Evolutionary conservation across 1,284 basidiomycete genomes (phyloP).

Genomic region (Porogramme epimiltina): DNA sequence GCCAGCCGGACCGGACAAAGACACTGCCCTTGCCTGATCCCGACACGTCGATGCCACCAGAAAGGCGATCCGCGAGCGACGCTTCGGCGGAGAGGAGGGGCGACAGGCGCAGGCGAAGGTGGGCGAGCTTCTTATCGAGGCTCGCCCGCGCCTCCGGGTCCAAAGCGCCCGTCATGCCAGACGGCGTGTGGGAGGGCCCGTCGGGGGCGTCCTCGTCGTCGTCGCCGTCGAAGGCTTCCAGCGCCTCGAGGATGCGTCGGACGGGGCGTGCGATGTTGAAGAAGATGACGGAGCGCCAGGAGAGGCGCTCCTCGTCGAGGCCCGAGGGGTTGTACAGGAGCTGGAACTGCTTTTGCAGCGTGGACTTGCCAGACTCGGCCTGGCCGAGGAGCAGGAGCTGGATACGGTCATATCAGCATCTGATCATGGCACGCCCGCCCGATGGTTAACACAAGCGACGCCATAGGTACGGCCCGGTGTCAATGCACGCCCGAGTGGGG

Average conservation of each 20-base stretch:
- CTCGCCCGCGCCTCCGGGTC: conserved; percentile 23
- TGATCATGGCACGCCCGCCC: no score
- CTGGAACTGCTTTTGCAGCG: conserved; percentile 84
- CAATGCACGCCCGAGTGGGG: no score
- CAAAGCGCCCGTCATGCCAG: conserved; percentile 15
- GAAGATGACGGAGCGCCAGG: conserved; percentile 83
- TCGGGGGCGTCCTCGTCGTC: conserved; percentile 44
- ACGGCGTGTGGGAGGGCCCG: conserved; percentile 7
- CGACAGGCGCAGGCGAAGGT: conserved; percentile 58
- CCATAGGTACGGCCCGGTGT: no score
- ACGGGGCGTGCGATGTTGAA: conserved; percentile 80
- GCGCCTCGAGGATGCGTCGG: conserved; percentile 69
- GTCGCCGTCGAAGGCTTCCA: conserved; percentile 67
- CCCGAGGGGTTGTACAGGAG: conserved; percentile 80
- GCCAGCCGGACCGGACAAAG: conserved; percentile 80
- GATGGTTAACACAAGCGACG: no score
- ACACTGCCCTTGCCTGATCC: conserved; percentile 73
- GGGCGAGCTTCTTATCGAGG: conserved; percentile 42
- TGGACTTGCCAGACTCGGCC: conserved; percentile 77
- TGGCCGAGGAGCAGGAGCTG: conserved; percentile 79
- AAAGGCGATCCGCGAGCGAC: conserved; percentile 67
- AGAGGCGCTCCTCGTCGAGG: conserved; percentile 74
- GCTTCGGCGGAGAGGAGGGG: conserved; percentile 63
- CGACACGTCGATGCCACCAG: conserved; percentile 68
- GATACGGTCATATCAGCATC: conserved; percentile 6